Conservation (phyloP, 1,284 basidiomycete species). For the Boletus sp. region DNA sequence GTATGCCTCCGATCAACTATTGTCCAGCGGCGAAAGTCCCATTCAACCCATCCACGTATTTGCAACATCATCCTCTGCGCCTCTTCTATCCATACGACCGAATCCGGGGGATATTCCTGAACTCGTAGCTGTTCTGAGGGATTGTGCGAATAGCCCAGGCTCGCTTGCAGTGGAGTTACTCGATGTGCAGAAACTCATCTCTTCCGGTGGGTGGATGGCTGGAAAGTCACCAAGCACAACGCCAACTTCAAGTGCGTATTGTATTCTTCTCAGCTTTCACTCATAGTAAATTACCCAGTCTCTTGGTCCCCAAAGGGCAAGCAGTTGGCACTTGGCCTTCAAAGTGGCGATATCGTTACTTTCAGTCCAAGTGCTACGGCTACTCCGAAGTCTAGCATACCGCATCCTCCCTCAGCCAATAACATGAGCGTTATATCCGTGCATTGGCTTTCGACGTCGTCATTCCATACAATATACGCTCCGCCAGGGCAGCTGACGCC, state of each 20-base stretch:
- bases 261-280: conserved; percentile 1
- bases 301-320: conserved; percentile 88
- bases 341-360: conserved; percentile 68
- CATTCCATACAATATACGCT: conserved; percentile 68
- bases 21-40: conserved; percentile 41
- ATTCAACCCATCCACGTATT: conserved; percentile 47
- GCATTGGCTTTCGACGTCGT: conserved; percentile 70
- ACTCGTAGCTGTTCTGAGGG: conserved; percentile 56
- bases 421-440: conserved; percentile 52
- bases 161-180: conserved; percentile 50
- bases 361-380: conserved; percentile 58
- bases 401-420: conserved; percentile 48
- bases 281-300: conserved; percentile 39
- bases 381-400: conserved; percentile 54
- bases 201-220: conserved; percentile 61
- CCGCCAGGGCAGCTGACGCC: conserved; percentile 39
- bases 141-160: conserved; percentile 35
- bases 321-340: conserved; percentile 74
- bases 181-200: conserved; percentile 47
- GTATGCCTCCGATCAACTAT: conserved; percentile 52
- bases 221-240: conserved; percentile 45
- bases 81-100: conserved; percentile 52
- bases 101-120: conserved; percentile 65
- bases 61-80: conserved; percentile 38
- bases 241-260: conserved; percentile 53